Evolutionary conservation across 2,329 filamentous ascomycete species (phyloP).

Genomic region (Madurella mycetomatis): DNA sequence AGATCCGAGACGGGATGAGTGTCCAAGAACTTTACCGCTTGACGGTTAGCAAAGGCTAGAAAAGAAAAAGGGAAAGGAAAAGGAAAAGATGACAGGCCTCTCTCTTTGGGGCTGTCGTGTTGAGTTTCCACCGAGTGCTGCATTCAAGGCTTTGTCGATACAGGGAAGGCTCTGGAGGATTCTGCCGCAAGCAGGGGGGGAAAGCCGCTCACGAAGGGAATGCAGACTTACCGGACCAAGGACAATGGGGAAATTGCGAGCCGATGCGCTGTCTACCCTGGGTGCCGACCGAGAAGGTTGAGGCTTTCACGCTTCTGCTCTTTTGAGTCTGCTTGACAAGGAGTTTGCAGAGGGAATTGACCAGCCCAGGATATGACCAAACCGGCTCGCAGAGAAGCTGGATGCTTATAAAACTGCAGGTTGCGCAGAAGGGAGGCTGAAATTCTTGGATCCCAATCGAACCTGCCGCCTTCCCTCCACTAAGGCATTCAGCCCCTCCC

Average conservation of each 20-base stretch:
- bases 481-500: slow-evolving; percentile 26
- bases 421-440: slow-evolving; percentile 24
- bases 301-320: slow-evolving; percentile 1
- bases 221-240: slow-evolving; percentile 1
- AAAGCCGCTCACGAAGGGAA: not conserved
- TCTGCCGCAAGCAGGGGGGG: slow-evolving; percentile 5
- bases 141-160: not conserved
- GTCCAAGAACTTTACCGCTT: not conserved
- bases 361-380: slow-evolving; percentile 12
- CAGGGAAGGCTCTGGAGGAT: slow-evolving; percentile 9
- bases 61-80: not conserved
- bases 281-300: not conserved
- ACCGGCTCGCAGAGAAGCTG: not conserved
- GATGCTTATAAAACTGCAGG: slow-evolving; percentile 23
- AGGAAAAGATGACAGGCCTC: not conserved
- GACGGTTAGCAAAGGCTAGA: not conserved
- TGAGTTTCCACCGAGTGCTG: not conserved
- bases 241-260: not conserved
- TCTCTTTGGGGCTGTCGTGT: not conserved
- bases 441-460: slow-evolving; percentile 23
- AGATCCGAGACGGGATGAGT: not conserved
- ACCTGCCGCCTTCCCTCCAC: slow-evolving; percentile 25
- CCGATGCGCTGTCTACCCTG: not conserved
- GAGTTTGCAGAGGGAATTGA: not conserved
- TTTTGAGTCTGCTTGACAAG: not conserved